Base-by-base conservation (phyloP, 306 rosid species). In the Vigna reflexopilosa region DNA sequence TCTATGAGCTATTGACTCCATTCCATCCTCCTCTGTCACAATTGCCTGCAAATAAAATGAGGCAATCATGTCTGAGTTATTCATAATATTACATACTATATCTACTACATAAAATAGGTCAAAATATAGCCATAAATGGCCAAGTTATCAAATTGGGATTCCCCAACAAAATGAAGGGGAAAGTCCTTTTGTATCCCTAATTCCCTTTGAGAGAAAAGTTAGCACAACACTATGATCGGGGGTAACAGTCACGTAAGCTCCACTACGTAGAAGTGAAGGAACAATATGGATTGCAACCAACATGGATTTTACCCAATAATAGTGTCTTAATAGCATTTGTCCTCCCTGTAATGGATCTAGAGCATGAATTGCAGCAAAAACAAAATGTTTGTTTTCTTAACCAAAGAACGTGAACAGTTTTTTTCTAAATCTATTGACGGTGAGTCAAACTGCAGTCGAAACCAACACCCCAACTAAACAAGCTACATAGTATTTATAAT, bases 1-100 rank as follows among this genome's bases (percentile, higher is more conserved):
- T 85, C 98, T 88, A 75, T 95, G 98, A 87, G 98, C 98, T 75
- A 92, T 95, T 9, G 98, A 95, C 61, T 95, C 98, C 98, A 95
- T 95, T 68, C 97, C 98, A 73, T 95, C 98, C 81, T 95, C 98
- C 84, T 95, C 98, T 2, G 93, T 85, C 80, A 95, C 97, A 69
- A 88, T 83, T 85, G 98, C 95, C 98, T 95, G 82, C 85, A 83
- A 69, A 50, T 83, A 76, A 80, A 67, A 80, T 77, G 56, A 30
- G 44, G 77, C 28, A 83, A 71, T 63, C 61, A 82, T 77, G 57
- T 30, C 24, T 26, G 77, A 28, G 67, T 22, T 68, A 77, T 44
- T n/a, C 47, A 20, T 67, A 61, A 17, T 55, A 47, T 45, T 49
- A 55, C 71, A 57, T 48, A 67, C 69, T 45, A n/a, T 54, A 71